Base-by-base conservation (phyloP, 176 grass and related monocot genomes). In the Eleusine coracana region DNA sequence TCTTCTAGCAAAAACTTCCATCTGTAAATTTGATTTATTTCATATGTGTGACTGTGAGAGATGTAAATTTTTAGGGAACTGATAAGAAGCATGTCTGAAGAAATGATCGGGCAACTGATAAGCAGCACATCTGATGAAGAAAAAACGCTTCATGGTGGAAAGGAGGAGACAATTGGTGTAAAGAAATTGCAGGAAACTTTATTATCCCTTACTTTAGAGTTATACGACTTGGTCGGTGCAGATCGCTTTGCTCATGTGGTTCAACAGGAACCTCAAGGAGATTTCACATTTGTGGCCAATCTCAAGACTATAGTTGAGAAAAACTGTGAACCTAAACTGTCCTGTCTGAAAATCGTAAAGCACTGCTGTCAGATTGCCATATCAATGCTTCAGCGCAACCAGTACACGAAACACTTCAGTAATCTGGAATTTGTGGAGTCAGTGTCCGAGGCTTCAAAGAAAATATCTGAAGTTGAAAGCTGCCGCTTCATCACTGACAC, bases 401-500 rank as follows among this genome's bases (percentile, higher is more conserved):
- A 39, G 17, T 59, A 75, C 11, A 12, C 36, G 0, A 18, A n/a
- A 4, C 18, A 58, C 9, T 59, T 58, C 18, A 75, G 5, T 14
- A 7, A 56, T 7, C 34, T 23, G 1, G 16, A 11, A 40, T 58
- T 75, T 10, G 14, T 20, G 8, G 17, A 9, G 6, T 74, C 29
- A 37, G 14, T 74, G 0, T 51, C 70, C 3, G 0, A 34, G 14
- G 70, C 70, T 73, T 31, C 25, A 15, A 7, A 73, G 51, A 73
- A 13, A 6, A 51, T 52, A 46, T 75, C 9, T 10, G 66, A 12
- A 5, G 71, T 83, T 67, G 81, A 83, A 56, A 75, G 45, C 15
- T 83, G 36, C 82, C 6, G 45, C 2, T 12, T 48, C 6, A 48
- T 48, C 45, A 48, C 45, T 48, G 45, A 48, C 2, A 48, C 45